Evolutionary conservation across 257 asterid genomes (phyloP), one percentile per base, ranked within the genome.

Genomic region (Ligustrum vulgare): DNA sequence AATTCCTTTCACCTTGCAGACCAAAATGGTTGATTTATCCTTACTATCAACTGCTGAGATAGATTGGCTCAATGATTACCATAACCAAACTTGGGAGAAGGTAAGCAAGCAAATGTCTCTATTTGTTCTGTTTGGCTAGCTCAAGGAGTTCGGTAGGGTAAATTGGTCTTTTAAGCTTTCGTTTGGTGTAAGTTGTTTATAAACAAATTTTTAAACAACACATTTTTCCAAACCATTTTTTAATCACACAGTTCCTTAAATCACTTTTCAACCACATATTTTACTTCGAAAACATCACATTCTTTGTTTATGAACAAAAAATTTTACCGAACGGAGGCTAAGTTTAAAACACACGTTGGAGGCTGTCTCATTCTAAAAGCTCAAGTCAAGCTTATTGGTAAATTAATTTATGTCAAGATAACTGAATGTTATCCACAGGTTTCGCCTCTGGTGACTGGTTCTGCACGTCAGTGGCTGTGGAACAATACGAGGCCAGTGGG

Each of bases 51-150:
- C 79, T 69, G 75, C 76, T 37, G 99, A 94, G 88, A 80, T 94
- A 64, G 88, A 86, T 78, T 94, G 99, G 99, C 84, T 94, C 67
- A 89, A 94, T 79, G 91, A 86, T 82, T 94, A 92, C 89, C 99
- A 94, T 72, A 70, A 81, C 58, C 94, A 88, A 85, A 97, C 93
- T 37, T 94, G 99, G 99, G 96, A 94, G 79, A 94, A 92, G 94
- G 98, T 91, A 75, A 74, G 81, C 41, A 60, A 45, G 81, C 35
- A 62, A 45, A 72, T 22, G 39, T 58, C 37, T 31, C 71, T 12
- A 49, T 31, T 67, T 41, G 37, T 69, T 28, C 15, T 31, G 16
- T 33, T 70, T 70, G 65, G 51, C 33, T 39, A 8, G 33, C 67
- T 6, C 20, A 51, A 45, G 62, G 67, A 60, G 67, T 60, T 1